Base-by-base conservation (phyloP, 176 grass and related monocot genomes). In the Hyparrhenia diplandra region DNA sequence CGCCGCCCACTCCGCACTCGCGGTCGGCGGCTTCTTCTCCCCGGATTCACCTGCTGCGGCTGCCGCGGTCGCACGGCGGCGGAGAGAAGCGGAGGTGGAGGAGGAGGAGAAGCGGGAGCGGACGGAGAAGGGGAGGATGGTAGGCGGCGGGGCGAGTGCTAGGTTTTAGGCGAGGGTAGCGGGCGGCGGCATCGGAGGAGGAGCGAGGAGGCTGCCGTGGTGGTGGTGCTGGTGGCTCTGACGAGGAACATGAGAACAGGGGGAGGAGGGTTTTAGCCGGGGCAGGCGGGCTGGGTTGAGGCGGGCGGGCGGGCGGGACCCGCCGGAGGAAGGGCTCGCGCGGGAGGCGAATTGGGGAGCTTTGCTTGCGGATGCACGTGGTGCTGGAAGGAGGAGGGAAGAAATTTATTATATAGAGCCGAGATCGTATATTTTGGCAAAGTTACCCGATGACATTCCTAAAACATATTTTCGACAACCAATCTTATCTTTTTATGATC, bases 151-250 rank as follows among this genome's bases (percentile, higher is more conserved):
- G 16, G 74, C n/a, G 55, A 55, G 23, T 43, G 67, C 69, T 85
- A 88, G 82, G 88, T 88, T 94, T 88, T 94, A 86, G 82, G 73
- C 32, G 67, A 79, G 46, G 68, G 73, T 73, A 64, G 28, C 32
- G 71, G n/a, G n/a, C n/a, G 41, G 28, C 49, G 57, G 73, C 75
- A 86, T 80, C 70, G 84, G 67, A 86, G 82, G 67, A 84, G 85
- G 59, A 89, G 80, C 40, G 83, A 28, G 46, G 85, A 20, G 78
- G 78, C n/a, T n/a, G n/a, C 5, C 46, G 78, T n/a, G 79, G 84
- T 72, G 82, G 84, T 60, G 62, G 1, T 16, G 55, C 67, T 27
- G 78, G 81, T 66, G 79, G 82, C 71, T 42, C 90, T 75, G 61
- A 80, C 64, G 46, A 85, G 67, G 64, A 90, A 89, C 90, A 92